Evolutionary conservation across 2,329 filamentous ascomycete species (phyloP).

Genomic region (Penicillium sp.): DNA sequence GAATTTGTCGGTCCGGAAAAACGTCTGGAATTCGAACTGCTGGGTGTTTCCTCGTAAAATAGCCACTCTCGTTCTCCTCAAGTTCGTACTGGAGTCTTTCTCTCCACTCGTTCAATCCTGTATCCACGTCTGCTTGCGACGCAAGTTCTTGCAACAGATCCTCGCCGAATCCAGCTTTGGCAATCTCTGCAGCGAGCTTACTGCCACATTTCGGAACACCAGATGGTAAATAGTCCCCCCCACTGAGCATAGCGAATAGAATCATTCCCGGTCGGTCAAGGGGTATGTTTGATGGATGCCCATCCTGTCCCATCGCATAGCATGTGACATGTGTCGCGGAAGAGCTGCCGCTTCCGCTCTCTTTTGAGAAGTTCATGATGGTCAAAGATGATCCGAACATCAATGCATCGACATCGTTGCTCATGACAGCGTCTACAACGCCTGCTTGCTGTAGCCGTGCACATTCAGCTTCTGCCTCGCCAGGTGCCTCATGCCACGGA

Average conservation of each 20-base stretch:
- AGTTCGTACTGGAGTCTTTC: constrained; percentile 71
- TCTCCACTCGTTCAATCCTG: constrained; percentile 63
- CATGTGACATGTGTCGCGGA: constrained; percentile 81
- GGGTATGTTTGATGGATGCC: constrained; percentile 28
- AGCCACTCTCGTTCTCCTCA: constrained; percentile 75
- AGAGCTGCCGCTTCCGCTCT: constrained; percentile 58
- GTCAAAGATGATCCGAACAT: constrained; percentile 90
- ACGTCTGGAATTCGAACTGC: constrained; percentile 70
- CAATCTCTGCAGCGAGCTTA: constrained; percentile 85
- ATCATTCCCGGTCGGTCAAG: constrained; percentile 88
- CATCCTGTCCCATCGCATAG: constrained; percentile 56
- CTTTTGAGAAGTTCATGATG: constrained; percentile 78
- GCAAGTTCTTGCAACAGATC: constrained; percentile 65
- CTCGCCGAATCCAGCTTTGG: constrained; percentile 78
- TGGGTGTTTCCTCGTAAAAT: constrained; percentile 74
- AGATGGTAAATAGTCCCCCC: constrained; percentile 87
- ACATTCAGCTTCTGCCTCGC: constrained; percentile 95
- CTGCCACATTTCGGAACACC: constrained; percentile 85
- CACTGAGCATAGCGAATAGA: constrained; percentile 88
- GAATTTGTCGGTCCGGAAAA: constrained; percentile 75
- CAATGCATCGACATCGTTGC: constrained; percentile 93
- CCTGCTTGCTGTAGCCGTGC: constrained; percentile 77
- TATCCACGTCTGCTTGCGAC: constrained; percentile 27
- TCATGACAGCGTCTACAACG: constrained; percentile 87
- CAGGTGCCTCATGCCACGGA: constrained; percentile 78